Evolutionary conservation across 1,284 basidiomycete species (phyloP).

Genomic region (Leccinum solheimii): DNA sequence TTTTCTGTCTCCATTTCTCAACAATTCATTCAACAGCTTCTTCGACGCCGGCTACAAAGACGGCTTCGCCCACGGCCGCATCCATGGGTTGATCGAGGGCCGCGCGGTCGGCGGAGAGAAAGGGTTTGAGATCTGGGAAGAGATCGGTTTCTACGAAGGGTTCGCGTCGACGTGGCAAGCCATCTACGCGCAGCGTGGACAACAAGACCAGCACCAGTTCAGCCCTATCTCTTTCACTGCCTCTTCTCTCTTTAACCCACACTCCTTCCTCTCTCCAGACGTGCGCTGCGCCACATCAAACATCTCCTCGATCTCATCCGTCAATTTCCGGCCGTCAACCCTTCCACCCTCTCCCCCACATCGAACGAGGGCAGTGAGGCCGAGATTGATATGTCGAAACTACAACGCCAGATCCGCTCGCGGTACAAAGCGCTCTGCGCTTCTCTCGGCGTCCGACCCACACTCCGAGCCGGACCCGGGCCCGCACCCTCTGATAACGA

Average conservation of each 20-base stretch:
- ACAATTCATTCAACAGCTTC: constrained; percentile 34
- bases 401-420: not conserved
- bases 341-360: not conserved
- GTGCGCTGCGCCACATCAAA: constrained; percentile 64
- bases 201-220: constrained; percentile 46
- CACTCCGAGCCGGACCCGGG: constrained; percentile 43
- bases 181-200: constrained; percentile 42
- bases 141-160: constrained; percentile 91
- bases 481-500: constrained; percentile 12
- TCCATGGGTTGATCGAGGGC: constrained; percentile 92
- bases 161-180: constrained; percentile 73
- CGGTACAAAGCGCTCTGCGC: constrained; percentile 73
- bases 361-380: no score
- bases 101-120: constrained; percentile 88
- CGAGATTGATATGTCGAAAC: not conserved
- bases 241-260: not conserved
- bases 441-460: constrained; percentile 74
- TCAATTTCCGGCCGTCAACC: not conserved
- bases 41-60: constrained; percentile 77
- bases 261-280: constrained; percentile 37
- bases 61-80: constrained; percentile 73
- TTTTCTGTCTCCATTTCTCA: constrained; percentile 1
- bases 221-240: constrained; percentile 15
- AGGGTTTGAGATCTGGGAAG: constrained; percentile 96
- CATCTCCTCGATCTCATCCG: constrained; percentile 54